Evolutionary conservation across 1,284 basidiomycete genomes (phyloP).

Genomic region (Xerocomus amazonicus): DNA sequence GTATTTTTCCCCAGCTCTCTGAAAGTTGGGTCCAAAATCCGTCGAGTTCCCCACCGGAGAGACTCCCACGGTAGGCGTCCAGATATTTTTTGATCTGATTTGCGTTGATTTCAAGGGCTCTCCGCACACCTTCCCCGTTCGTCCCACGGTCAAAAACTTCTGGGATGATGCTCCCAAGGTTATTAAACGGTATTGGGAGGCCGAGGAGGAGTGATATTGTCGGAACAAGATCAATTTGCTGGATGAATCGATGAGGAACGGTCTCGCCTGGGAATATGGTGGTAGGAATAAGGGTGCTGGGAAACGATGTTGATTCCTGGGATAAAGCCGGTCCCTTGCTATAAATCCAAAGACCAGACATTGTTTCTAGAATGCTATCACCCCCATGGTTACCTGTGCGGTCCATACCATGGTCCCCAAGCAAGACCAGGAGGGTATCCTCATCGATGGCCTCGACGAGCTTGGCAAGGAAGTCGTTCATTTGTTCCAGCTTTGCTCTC

Average conservation of each 20-base stretch:
- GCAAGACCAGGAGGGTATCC: conserved; percentile 84
- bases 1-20: conserved; percentile 43
- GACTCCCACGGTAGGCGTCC: conserved; percentile 66
- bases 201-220: conserved; percentile 90
- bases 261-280: conserved; percentile 61
- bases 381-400: conserved; percentile 93
- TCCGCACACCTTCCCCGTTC: conserved; percentile 31
- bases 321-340: conserved; percentile 60
- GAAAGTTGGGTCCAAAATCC: conserved; percentile 53
- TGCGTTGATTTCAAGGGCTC: conserved; percentile 72
- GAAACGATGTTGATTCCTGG: conserved; percentile 35
- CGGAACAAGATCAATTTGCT: conserved; percentile 95
- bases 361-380: conserved; percentile 83
- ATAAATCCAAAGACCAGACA: conserved; percentile 90
- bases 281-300: conserved; percentile 47
- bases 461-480: conserved; percentile 74
- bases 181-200: conserved; percentile 93
- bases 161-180: conserved; percentile 87
- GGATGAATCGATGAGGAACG: conserved; percentile 62
- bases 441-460: conserved; percentile 69
- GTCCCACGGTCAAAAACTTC: conserved; percentile 71
- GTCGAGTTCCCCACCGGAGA: conserved; percentile 71
- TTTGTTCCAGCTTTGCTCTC: conserved; percentile 81
- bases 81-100: conserved; percentile 80
- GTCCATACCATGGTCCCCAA: conserved; percentile 99